phyloP scores from a whole-genome alignment of 2,329 filamentous ascomycete species.

The Stromatinia cepivora region DNA sequence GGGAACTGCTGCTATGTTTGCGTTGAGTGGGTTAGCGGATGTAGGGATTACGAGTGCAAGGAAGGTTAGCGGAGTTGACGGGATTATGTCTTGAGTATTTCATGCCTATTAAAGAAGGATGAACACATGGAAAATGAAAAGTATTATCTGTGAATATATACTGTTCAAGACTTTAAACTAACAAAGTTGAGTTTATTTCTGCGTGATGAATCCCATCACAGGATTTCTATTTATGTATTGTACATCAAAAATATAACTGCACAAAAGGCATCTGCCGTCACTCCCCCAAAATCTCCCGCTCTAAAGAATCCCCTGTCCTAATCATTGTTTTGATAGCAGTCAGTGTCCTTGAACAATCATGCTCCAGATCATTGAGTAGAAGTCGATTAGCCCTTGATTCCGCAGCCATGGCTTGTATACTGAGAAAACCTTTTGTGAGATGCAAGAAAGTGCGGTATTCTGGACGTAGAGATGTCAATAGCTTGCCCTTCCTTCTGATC shows the following conservation, averaged over 20 bases:
- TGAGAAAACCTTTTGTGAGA: conserved; percentile 36
- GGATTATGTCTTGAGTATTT: conserved; percentile 12
- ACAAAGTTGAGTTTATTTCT: conserved; percentile 12
- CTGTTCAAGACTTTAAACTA: not conserved
- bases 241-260: conserved; percentile 3
- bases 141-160: not conserved
- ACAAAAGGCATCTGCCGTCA: not conserved
- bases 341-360: conserved; percentile 38
- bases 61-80: conserved; percentile 20
- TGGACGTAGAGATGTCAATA: conserved; percentile 34
- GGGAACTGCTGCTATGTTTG: conserved; percentile 34
- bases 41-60: conserved; percentile 35
- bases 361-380: conserved; percentile 35
- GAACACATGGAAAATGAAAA: not conserved
- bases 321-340: conserved; percentile 39
- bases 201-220: not conserved
- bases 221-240: not conserved
- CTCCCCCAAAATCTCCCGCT: conserved; percentile 29
- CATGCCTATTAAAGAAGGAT: not conserved
- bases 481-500: conserved; percentile 32
- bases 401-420: conserved; percentile 35
- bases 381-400: conserved; percentile 33
- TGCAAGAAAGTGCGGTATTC: conserved; percentile 37
- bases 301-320: conserved; percentile 33
- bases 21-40: conserved; percentile 28